Evolutionary conservation across 164 flowering plant genomes (phyloP).

Genomic region (Magnolia changhungtana): DNA sequence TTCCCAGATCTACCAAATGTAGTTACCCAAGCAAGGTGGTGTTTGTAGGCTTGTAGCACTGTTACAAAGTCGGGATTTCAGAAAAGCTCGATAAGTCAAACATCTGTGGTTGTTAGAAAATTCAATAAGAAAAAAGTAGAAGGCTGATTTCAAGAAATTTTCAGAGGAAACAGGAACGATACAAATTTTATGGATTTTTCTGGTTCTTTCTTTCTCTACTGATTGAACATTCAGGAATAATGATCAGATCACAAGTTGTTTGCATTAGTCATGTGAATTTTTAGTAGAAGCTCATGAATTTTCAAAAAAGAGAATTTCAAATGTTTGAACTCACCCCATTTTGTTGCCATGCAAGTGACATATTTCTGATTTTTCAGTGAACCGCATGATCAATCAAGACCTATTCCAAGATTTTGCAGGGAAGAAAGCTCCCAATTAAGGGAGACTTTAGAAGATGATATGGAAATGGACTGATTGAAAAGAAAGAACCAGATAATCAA

Average conservation of each 20-base stretch:
- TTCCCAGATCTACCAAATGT: conserved; percentile 48
- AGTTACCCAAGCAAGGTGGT: conserved; percentile 55
- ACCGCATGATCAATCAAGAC: background rate
- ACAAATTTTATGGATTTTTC: too few species aligned
- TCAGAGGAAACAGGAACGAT: too few species aligned
- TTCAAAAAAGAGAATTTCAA: too few species aligned
- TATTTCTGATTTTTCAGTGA: background rate
- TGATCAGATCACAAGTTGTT: too few species aligned
- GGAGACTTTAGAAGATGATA: conserved; percentile 57
- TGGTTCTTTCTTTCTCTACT: background rate
- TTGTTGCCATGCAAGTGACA: background rate
- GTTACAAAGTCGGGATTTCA: background rate
- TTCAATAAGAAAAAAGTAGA: too few species aligned
- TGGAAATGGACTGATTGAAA: conserved; percentile 61
- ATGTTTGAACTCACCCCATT: background rate
- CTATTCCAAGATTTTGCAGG: conserved; percentile 35
- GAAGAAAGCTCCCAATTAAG: conserved; percentile 60
- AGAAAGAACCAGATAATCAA: conserved; percentile 59
- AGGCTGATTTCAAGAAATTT: background rate
- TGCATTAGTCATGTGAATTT: too few species aligned
- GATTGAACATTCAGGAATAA: background rate
- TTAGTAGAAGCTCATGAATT: too few species aligned
- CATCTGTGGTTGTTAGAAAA: background rate
- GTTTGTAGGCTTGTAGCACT: background rate
- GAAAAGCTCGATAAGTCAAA: background rate